Percentiles rank a stretch among this genome's conserved stretches.
These are phyloP conservation scores for Phymatotrichopsis omnivora DNA, from an alignment of 2,329 filamentous ascomycete genomes.

Conservation along the genomic window DNA sequence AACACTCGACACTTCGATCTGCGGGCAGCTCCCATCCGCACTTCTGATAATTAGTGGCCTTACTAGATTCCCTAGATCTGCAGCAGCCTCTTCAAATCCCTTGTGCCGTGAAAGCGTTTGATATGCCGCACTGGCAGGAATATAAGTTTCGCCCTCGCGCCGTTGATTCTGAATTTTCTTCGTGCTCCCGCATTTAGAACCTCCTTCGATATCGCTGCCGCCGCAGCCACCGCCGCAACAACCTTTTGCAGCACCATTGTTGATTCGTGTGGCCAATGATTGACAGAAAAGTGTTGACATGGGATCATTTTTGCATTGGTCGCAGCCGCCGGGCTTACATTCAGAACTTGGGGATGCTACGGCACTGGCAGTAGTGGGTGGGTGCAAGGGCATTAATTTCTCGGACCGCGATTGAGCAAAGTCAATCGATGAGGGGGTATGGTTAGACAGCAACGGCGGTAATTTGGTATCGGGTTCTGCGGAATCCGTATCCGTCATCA, in stretches of 20 bases:
- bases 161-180: too few relatives aligned
- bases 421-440: slow-evolving; percentile 10
- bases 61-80: slow-evolving; percentile 29
- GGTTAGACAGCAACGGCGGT: slow-evolving; percentile 14
- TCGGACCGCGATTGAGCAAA: slow-evolving; percentile 1
- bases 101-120: slow-evolving; percentile 30
- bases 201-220: slow-evolving; percentile 19
- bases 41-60: slow-evolving; percentile 27
- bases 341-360: slow-evolving; percentile 28
- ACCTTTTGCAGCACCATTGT: slow-evolving; percentile 7
- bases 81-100: slow-evolving; percentile 30
- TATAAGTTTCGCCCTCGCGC: slow-evolving; percentile 27
- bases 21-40: slow-evolving; percentile 27
- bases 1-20: slow-evolving; percentile 30
- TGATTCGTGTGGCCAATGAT: slow-evolving; percentile 53
- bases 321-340: slow-evolving; percentile 66
- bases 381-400: slow-evolving; percentile 16
- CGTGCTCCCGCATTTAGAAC: not conserved
- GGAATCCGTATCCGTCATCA: slow-evolving; percentile 27
- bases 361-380: slow-evolving; percentile 31
- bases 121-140: slow-evolving; percentile 31
- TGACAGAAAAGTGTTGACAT: slow-evolving; percentile 76
- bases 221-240: slow-evolving; percentile 29
- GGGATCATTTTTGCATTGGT: slow-evolving; percentile 66
- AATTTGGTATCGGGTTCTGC: slow-evolving; percentile 21